Base-by-base conservation (phyloP, 108 stramenopile species). In the Fistulifera solaris region DNA sequence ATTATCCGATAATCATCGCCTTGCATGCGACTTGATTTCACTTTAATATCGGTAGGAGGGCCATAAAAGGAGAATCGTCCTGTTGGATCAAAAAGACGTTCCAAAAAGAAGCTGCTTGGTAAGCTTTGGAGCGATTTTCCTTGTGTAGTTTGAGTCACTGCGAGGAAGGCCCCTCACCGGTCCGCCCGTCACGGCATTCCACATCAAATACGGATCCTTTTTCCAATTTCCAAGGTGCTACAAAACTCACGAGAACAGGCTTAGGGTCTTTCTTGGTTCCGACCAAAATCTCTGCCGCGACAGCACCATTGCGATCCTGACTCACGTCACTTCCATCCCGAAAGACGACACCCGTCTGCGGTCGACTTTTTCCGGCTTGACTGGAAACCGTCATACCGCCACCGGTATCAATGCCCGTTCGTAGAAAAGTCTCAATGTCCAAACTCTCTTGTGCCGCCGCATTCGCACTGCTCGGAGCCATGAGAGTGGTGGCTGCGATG, bases 11-110 rank as follows among this genome's bases (percentile, higher is more conserved):
- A 71, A 2, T 51, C 38, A 7, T 59, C 76, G 25, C 38, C 25
- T 15, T 54, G 44, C 24, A 49, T 61, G 3, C 56, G 39, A 18
- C 55, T 65, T 43, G 67, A 71, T 45, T 75, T 77, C 0, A 83
- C 62, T 41, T 72, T 77, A 38, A 83, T 58, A 56, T 79, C 78
- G 1, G 78, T 83, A 27, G 82, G 82, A 46, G 68, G 48, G 6
- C 82, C 82, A 52, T 83, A 83, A 52, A 77, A 79, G 8, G 69
- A 71, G 54, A 83, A 83, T 19, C 82, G 69, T 15, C 82, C 82
- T 0, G 69, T 76, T 0, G 75, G 62, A 12, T 67, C 54, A 46
- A 83, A 57, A 15, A 83, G 41, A 41, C 55, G 61, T 4, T 83
- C 63, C 11, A 70, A 31, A 46, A 83, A 68, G 56, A 83, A 83